phyloP scores from a whole-genome alignment of 2,329 filamentous ascomycete species.

The Verticillium nubilum region DNA sequence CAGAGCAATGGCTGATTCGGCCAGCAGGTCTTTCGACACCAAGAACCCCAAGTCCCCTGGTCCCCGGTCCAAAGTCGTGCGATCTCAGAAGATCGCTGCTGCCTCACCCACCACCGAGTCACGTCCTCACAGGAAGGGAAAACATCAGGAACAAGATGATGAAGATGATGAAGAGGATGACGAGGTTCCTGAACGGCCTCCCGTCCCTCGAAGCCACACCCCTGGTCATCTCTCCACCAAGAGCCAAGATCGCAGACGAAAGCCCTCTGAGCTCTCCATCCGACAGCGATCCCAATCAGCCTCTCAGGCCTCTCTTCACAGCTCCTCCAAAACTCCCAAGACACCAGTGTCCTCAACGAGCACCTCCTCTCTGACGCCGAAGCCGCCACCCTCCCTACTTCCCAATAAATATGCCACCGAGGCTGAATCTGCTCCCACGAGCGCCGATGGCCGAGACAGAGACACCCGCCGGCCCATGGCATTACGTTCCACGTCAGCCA shows the following conservation, averaged over 20 bases:
- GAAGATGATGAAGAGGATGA: conserved; percentile 21
- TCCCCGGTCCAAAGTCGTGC: conserved; percentile 37
- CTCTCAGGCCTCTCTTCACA: conserved; percentile 20
- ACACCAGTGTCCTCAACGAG: conserved; percentile 12
- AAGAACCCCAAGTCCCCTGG: conserved; percentile 8
- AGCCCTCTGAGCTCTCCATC: conserved; percentile 45
- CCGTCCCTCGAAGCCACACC: conserved; percentile 52
- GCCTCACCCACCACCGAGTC: conserved; percentile 14
- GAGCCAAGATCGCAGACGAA: conserved; percentile 46
- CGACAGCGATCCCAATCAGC: conserved; percentile 51
- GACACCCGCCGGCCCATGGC: conserved; percentile 33
- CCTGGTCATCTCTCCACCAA: conserved; percentile 56
- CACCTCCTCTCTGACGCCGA: conserved; percentile 12
- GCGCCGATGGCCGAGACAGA: conserved; percentile 16
- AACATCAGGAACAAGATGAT: conserved; percentile 16
- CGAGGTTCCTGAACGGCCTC: conserved; percentile 19
- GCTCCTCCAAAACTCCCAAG: conserved; percentile 9
- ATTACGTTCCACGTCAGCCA: conserved; percentile 49
- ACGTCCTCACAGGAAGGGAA: conserved; percentile 3
- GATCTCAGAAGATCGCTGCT: conserved; percentile 48
- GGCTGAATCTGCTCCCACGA: conserved; percentile 14
- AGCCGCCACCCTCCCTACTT: conserved; percentile 9
- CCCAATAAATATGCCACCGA: neutral
- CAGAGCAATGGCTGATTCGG: conserved; percentile 15
- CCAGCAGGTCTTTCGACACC: conserved; percentile 12